Conservation (phyloP, 1,284 basidiomycete genomes). For the Ceratobasidium sp. region DNA sequence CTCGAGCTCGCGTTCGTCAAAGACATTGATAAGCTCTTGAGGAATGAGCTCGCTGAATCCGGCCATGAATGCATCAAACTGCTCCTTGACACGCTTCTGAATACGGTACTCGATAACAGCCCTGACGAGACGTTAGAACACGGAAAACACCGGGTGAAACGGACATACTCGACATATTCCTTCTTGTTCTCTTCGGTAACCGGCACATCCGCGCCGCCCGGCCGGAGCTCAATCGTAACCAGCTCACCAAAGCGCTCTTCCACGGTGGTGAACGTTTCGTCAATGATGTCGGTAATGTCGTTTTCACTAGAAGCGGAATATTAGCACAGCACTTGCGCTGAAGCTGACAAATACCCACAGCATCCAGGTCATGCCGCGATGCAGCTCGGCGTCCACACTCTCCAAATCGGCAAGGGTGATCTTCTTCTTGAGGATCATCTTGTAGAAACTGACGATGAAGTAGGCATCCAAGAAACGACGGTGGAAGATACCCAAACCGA, state of each 20-base stretch:
- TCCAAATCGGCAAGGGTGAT: slow-evolving; percentile 87
- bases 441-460: slow-evolving; percentile 99
- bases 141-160: background rate
- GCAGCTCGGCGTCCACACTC: slow-evolving; percentile 87
- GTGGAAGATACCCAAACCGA: slow-evolving; percentile 98
- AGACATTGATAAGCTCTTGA: slow-evolving; percentile 93
- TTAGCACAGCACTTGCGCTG: slow-evolving; percentile 1
- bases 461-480: slow-evolving; percentile 98
- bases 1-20: slow-evolving; percentile 97
- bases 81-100: slow-evolving; percentile 89
- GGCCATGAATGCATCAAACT: slow-evolving; percentile 95
- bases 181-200: slow-evolving; percentile 99
- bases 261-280: slow-evolving; percentile 92
- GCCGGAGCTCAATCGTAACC: slow-evolving; percentile 91
- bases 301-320: slow-evolving; percentile 64
- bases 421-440: slow-evolving; percentile 94
- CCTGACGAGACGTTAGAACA: slow-evolving; percentile 45
- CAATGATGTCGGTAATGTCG: slow-evolving; percentile 92
- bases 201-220: slow-evolving; percentile 80
- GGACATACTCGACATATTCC: slow-evolving; percentile 86
- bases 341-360: slow-evolving; percentile 61
- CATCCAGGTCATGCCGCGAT: slow-evolving; percentile 97
- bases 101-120: slow-evolving; percentile 95
- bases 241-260: slow-evolving; percentile 98
- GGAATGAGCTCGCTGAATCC: slow-evolving; percentile 97